phyloP scores from a whole-genome alignment of 2,329 filamentous ascomycete species.

The Colletotrichum sp. region DNA sequence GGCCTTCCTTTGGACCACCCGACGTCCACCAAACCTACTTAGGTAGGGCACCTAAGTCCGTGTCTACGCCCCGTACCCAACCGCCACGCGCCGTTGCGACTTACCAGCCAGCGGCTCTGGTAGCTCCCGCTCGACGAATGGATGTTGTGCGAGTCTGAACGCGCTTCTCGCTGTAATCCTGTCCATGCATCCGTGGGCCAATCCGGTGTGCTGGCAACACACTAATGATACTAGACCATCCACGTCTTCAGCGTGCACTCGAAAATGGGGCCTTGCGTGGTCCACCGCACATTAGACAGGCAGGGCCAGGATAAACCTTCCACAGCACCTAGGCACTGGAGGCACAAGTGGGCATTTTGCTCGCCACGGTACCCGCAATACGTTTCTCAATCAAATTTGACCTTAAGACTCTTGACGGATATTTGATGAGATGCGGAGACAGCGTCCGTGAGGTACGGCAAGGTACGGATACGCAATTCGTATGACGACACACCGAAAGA shows the following conservation, averaged over 20 bases:
- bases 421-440: neutral
- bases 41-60: no score
- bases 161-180: neutral
- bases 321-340: neutral
- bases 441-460: neutral
- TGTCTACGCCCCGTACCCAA: neutral
- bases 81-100: neutral
- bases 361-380: neutral
- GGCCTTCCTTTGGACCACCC: no score
- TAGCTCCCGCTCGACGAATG: neutral
- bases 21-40: no score
- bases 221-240: neutral
- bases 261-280: neutral
- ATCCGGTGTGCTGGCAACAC: neutral
- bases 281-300: neutral
- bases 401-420: neutral
- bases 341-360: neutral
- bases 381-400: neutral
- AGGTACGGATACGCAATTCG: neutral
- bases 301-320: neutral
- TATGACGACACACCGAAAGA: neutral
- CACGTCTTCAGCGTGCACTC: neutral
- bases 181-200: neutral
- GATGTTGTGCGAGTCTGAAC: neutral
- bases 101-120: neutral